Evolutionary conservation across 192 early-diverging fungal genomes (phyloP).

Genomic region (Mortierella claussenii): DNA sequence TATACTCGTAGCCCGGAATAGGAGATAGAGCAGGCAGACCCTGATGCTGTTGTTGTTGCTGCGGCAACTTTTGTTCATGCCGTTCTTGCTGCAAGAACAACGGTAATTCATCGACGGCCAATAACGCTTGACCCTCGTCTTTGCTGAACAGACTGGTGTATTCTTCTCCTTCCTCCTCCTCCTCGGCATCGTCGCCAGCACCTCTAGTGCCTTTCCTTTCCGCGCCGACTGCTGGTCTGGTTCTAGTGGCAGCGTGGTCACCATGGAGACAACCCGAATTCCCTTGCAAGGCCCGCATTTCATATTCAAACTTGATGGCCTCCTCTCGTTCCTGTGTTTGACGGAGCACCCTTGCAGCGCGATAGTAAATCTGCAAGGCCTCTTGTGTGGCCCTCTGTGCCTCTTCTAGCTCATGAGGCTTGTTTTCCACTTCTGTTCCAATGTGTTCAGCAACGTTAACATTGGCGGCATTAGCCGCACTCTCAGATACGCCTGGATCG

Average conservation of each 20-base stretch:
- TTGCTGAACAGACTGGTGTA: conserved; percentile 3
- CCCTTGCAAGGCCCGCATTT: background rate
- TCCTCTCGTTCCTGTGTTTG: conserved; percentile 2
- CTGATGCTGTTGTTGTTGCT: no score
- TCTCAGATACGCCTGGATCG: background rate
- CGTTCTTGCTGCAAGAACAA: conserved; percentile 5
- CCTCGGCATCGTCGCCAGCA: background rate
- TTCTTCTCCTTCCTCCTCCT: background rate
- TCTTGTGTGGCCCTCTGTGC: background rate
- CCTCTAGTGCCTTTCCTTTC: no score
- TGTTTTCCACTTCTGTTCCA: background rate
- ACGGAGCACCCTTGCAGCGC: background rate
- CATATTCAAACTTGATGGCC: conserved; percentile 9
- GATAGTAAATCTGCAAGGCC: background rate
- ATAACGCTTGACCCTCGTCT: background rate
- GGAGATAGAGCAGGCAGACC: no score
- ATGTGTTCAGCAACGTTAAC: background rate
- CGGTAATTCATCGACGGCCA: background rate
- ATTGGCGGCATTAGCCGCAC: background rate
- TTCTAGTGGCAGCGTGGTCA: no score
- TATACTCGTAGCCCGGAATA: no score
- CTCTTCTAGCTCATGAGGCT: background rate
- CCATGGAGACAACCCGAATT: no score
- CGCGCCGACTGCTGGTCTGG: no score
- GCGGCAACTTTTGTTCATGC: conserved; percentile 1